These are phyloP conservation scores for Zygoascus biomembranicola DNA, from an alignment of 805 yeast genomes.

Conservation along the genomic window DNA sequence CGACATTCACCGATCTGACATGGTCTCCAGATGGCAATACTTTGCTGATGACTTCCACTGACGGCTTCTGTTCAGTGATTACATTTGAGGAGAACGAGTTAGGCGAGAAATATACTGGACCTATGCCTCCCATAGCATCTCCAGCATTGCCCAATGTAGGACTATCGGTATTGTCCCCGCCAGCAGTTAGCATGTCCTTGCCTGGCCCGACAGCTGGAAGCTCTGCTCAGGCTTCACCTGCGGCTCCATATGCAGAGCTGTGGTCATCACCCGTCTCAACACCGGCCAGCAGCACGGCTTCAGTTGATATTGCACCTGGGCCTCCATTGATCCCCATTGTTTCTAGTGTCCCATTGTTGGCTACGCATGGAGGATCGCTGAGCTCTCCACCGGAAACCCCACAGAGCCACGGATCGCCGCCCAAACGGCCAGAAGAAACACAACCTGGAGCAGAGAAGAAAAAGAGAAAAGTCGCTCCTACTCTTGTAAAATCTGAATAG, in stretches of 20 bases:
- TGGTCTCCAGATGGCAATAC: slow-evolving; percentile 76
- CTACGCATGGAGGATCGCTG: slow-evolving; percentile 7
- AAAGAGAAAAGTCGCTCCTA: slow-evolving; percentile 33
- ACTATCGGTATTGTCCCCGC: background rate
- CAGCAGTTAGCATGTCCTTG: background rate
- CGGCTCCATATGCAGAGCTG: background rate
- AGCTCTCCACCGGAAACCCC: slow-evolving; percentile 12
- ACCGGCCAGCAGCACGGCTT: background rate
- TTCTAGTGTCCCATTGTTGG: slow-evolving; percentile 16
- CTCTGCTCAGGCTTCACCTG: background rate
- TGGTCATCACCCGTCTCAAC: background rate
- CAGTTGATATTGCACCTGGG: background rate
- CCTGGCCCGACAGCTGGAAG: background rate
- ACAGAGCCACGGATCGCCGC: slow-evolving; percentile 4
- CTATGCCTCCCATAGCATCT: slow-evolving; percentile 3
- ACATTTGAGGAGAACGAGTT: slow-evolving; percentile 45
- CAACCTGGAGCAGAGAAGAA: slow-evolving; percentile 15
- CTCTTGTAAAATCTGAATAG: slow-evolving; percentile 18
- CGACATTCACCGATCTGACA: slow-evolving; percentile 76
- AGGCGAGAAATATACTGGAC: slow-evolving; percentile 35
- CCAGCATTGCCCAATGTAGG: slow-evolving; percentile 12
- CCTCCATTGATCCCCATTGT: slow-evolving; percentile 13
- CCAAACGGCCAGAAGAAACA: slow-evolving; percentile 2
- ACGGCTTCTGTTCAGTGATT: slow-evolving; percentile 80
- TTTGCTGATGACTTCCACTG: slow-evolving; percentile 74